Conservation (phyloP, 352 stramenopile genomes). For the Stephanocyclus meneghinianus region DNA sequence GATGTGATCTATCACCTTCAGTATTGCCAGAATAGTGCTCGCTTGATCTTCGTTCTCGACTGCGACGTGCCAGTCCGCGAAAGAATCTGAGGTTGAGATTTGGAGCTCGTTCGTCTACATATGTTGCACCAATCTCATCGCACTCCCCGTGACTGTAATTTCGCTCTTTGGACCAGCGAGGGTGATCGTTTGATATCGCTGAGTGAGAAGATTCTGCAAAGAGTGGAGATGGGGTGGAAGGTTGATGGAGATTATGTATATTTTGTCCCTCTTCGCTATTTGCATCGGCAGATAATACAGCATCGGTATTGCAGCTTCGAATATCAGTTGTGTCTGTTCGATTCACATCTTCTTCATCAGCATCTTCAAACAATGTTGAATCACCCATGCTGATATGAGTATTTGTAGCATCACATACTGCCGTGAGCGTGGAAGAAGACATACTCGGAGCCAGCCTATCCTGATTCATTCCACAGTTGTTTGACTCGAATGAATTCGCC, state of each 20-base stretch:
- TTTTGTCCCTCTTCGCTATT: too few species aligned
- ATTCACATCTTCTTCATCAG: not conserved
- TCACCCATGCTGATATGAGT: not conserved
- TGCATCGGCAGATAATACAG: too few species aligned
- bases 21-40: not conserved
- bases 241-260: too few species aligned
- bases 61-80: not conserved
- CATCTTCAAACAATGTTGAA: not conserved
- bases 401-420: not conserved
- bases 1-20: not conserved
- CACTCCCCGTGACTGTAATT: too few species aligned
- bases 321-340: too few species aligned
- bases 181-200: too few species aligned
- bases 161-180: too few species aligned
- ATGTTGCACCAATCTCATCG: not conserved
- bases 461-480: not conserved
- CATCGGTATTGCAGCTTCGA: too few species aligned
- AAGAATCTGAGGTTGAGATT: conserved; percentile 13
- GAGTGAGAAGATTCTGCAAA: too few species aligned
- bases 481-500: too few species aligned
- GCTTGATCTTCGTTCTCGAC: not conserved
- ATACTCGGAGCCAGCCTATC: not conserved
- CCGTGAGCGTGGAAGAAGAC: not conserved
- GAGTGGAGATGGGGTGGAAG: too few species aligned
- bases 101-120: not conserved